Base-by-base conservation (phyloP, 2,329 filamentous ascomycete genomes). In the Phialemoniopsis sp. region DNA sequence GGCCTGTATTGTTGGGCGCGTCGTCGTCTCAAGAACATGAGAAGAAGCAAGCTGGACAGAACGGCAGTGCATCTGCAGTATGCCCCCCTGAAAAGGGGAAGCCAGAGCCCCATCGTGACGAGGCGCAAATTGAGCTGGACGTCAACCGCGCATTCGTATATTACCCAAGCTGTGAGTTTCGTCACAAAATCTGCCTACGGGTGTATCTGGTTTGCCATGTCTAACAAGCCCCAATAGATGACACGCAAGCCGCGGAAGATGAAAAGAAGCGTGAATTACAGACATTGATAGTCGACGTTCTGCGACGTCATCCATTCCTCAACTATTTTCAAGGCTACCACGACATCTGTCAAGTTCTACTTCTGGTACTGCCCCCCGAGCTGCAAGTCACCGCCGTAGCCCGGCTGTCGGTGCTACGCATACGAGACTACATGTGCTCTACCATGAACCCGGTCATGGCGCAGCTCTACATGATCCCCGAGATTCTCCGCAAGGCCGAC, bases 261-360 rank as follows among this genome's bases (percentile, higher is more conserved):
- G 60, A 62, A 32, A 84, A 86, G 56, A 96, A 93, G 57, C 59
- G 72, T 39, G 82, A 93, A 54, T 76, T 98, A 3, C 91, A 82
- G 8, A 68, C 80, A 46, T 73, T 98, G 37, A 97, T 98, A 53
- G 78, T 79, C 37, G 76, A 85, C 47, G 80, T 94, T 13, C 76
- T 98, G 34, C 84, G 94, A 38, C 78, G 78, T 28, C 76, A 94
- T 53, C 89, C 90, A 13, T 82, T 84, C 58, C 78, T 98, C 29
- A 89, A 82, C 68, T 98, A 98, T 66, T 98, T 98, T 62, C 93
- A 98, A 67, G 93, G 93, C 58, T 98, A 94, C 60, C 93, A 98
- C 63, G 93, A 98, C 66, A 97, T 98, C 55, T 93, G 88, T 52
- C 94, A 98, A 65, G 93, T 98, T 17, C 76, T 98, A 43, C 77